Base-by-base conservation (phyloP, 2,329 filamentous ascomycete genomes). In the Colletotrichum neosansevieriae region DNA sequence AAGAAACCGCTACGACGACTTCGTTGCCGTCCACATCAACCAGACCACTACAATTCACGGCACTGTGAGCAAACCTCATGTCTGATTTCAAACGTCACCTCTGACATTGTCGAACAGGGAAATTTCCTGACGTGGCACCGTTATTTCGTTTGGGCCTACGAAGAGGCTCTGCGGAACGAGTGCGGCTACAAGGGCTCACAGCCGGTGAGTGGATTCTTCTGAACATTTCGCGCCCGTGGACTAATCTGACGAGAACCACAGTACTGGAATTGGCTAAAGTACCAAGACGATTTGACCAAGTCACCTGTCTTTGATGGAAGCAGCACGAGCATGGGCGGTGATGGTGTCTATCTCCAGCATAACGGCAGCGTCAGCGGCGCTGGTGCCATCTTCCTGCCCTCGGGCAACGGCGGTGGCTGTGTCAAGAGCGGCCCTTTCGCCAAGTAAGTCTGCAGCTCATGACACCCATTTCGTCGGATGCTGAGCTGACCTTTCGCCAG, bases 261-360 rank as follows among this genome's bases (percentile, higher is more conserved):
- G 21, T 21, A 21, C 21, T 21, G 21, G 21, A 21, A 21, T 4
- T 21, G 21, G 21, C 21, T 21, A 3, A 21, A 21, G 2, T 21
- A 21, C 21, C 21, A 21, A 4, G 21, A 21, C 21, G 21, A 21
- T 21, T 36, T 50, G 51, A 12, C 74, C 32, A 77, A 72, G 69
- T 80, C 77, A 12, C 74, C 79, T 7, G 72, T 82, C 32, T 81
- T 81, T 67, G 80, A 83, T 51, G 81, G 81, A 24, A 80, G 77
- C 51, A 77, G 75, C 9, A 76, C 73, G 51, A 79, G 77, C 15
- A 73, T 82, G 71, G 77, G 77, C n/a, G 79, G 79, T 24, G 77
- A 82, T 54, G 81, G 81, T 6, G 76, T 63, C n/a, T 74, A 73
- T 58, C 73, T 79, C 58, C 44, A 74, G 57, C 72, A 73, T 19